Conservation (phyloP, 2,329 filamentous ascomycete genomes). For the Leptographium radiaticola region DNA sequence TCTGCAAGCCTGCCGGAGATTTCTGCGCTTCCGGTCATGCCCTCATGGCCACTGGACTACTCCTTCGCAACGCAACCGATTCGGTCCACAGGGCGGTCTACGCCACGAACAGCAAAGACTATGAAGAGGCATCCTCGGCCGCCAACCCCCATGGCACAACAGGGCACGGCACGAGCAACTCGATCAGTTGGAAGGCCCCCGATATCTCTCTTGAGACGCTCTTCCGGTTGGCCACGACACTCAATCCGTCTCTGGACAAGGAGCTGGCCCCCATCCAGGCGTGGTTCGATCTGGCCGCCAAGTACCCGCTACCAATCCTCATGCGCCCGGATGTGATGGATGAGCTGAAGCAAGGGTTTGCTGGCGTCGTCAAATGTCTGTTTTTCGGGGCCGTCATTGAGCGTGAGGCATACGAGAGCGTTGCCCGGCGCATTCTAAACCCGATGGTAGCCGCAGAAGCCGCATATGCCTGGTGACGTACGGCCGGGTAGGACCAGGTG, state of each 20-base stretch:
- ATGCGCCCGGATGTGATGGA: slow-evolving; percentile 22
- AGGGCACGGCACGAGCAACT: too few relatives aligned
- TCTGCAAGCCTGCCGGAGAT: slow-evolving; percentile 2
- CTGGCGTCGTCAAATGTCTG: slow-evolving; percentile 30
- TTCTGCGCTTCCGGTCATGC: slow-evolving; percentile 22
- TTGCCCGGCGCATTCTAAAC: slow-evolving; percentile 27
- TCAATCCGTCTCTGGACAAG: slow-evolving; percentile 24
- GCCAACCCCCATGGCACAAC: background rate
- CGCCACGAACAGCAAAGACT: slow-evolving; percentile 7
- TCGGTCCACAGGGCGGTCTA: slow-evolving; percentile 17
- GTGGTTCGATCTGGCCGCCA: slow-evolving; percentile 37
- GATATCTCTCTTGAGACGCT: slow-evolving; percentile 29
- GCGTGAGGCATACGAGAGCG: slow-evolving; percentile 31
- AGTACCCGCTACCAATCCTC: slow-evolving; percentile 27
- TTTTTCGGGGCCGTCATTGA: slow-evolving; percentile 35
- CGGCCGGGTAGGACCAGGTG: background rate
- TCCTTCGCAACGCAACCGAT: slow-evolving; percentile 26
- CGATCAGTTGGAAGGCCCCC: slow-evolving; percentile 21
- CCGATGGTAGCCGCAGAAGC: slow-evolving; percentile 1
- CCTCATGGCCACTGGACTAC: slow-evolving; percentile 30
- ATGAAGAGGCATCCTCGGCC: background rate
- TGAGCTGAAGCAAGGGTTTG: slow-evolving; percentile 26
- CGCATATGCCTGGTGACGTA: too few relatives aligned
- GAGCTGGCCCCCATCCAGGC: slow-evolving; percentile 40
- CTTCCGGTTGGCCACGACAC: slow-evolving; percentile 29